phyloP scores from a whole-genome alignment of 23 red algal genomes.

The Gracilaria caudata region DNA sequence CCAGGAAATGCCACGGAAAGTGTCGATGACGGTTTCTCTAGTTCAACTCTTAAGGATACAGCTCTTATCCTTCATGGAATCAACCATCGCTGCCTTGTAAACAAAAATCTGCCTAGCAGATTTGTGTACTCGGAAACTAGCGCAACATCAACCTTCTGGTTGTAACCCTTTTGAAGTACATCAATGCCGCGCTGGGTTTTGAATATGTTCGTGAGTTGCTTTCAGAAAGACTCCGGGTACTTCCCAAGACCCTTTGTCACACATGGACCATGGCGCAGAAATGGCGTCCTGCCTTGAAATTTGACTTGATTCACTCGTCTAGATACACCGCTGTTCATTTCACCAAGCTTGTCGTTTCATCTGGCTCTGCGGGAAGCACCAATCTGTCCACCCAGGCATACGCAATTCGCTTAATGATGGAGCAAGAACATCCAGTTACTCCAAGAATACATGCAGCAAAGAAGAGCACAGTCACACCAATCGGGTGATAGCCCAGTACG shows the following conservation, averaged over 20 bases:
- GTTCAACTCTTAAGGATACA: too few relatives aligned
- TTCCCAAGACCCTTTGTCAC: not conserved
- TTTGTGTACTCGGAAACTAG: too few relatives aligned
- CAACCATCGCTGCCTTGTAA: too few relatives aligned
- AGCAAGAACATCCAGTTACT: conserved; percentile 19
- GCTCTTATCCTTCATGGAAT: too few relatives aligned
- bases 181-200: too few relatives aligned
- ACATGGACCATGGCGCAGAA: not conserved
- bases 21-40: too few relatives aligned
- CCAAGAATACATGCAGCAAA: not conserved
- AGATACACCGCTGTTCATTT: not conserved
- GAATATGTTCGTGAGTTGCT: too few relatives aligned
- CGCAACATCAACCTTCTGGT: too few relatives aligned
- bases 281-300: not conserved
- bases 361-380: not conserved
- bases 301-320: not conserved
- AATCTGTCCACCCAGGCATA: conserved; percentile 23
- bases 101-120: too few relatives aligned
- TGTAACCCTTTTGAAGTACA: too few relatives aligned
- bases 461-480: conserved; percentile 9
- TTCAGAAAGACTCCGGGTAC: too few relatives aligned
- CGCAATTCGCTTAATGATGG: conserved; percentile 1
- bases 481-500: conserved; percentile 3
- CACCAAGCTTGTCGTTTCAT: conserved; percentile 7
- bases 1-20: too few relatives aligned